Evolutionary conservation across 2,329 filamentous ascomycete species (phyloP).

Genomic region (Phyllosticta citriasiana): DNA sequence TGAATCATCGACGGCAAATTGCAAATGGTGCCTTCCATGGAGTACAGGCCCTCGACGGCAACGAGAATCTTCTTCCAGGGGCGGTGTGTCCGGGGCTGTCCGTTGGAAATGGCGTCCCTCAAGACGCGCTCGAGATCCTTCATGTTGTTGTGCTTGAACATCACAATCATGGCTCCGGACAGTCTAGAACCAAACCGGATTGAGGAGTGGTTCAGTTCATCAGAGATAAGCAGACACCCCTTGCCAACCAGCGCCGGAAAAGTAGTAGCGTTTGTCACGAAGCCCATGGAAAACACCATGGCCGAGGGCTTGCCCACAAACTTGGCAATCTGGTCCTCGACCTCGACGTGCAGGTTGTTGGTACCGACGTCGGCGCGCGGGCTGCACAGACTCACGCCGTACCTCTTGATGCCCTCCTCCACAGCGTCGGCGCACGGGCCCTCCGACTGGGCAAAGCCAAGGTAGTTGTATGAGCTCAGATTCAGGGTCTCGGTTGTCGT

Average conservation of each 20-base stretch:
- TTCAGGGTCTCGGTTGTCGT: conserved; percentile 92
- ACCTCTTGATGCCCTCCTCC: conserved; percentile 74
- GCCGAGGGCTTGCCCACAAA: conserved; percentile 92
- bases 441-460: conserved; percentile 95
- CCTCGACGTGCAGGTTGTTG: conserved; percentile 75
- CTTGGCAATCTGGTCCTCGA: conserved; percentile 76
- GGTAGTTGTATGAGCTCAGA: conserved; percentile 99
- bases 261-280: conserved; percentile 85
- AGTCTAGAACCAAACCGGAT: conserved; percentile 92
- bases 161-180: conserved; percentile 87
- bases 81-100: conserved; percentile 93
- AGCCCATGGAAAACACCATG: conserved; percentile 99
- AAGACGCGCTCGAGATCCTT: conserved; percentile 72
- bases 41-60: conserved; percentile 93
- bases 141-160: conserved; percentile 99
- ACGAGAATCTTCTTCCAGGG: conserved; percentile 99
- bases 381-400: conserved; percentile 74
- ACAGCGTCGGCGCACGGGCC: conserved; percentile 91
- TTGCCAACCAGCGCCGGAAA: conserved; percentile 90
- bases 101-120: conserved; percentile 88
- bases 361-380: conserved; percentile 78
- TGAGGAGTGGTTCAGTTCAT: conserved; percentile 95
- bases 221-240: conserved; percentile 87
- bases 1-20: conserved; percentile 83
- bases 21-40: conserved; percentile 98